Evolutionary conservation across 768 basidiomycete genomes (phyloP).

Genomic region (Hygrophorus russula): DNA sequence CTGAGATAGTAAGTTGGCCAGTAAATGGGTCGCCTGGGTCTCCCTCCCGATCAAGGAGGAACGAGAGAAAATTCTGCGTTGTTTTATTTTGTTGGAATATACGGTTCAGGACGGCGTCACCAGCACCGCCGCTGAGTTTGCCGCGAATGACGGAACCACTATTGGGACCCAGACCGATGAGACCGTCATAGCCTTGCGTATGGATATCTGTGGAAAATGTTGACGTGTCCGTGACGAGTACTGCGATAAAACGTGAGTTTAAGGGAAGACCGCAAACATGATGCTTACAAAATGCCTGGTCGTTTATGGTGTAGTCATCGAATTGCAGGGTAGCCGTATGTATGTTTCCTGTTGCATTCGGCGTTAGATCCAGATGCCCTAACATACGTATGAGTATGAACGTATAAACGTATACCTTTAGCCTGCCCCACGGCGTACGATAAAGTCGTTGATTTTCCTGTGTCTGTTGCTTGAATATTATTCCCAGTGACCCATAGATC

Average conservation of each 20-base stretch:
- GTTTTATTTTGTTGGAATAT: conserved; percentile 53
- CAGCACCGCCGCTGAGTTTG: conserved; percentile 34
- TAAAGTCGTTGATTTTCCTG: conserved; percentile 44
- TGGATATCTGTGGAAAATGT: conserved; percentile 53
- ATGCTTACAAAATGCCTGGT: conserved; percentile 58
- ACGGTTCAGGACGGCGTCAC: conserved; percentile 49
- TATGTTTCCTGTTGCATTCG: conserved; percentile 35
- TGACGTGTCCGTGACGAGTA: conserved; percentile 51
- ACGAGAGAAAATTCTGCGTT: conserved; percentile 52
- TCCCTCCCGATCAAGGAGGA: conserved; percentile 51
- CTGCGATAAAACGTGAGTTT: conserved; percentile 21
- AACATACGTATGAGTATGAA: conserved; percentile 4
- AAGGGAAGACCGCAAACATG: not conserved
- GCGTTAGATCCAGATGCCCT: not conserved
- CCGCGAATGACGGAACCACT: conserved; percentile 52
- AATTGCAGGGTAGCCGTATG: conserved; percentile 41
- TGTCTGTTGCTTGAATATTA: conserved; percentile 39
- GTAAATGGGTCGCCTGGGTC: conserved; percentile 40
- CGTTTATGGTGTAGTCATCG: conserved; percentile 42
- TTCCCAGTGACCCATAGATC: conserved; percentile 61
- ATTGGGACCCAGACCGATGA: conserved; percentile 74
- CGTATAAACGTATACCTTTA: conserved; percentile 26
- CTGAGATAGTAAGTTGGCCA: conserved; percentile 62
- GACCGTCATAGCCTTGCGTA: conserved; percentile 54
- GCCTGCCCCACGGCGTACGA: conserved; percentile 64